Base-by-base conservation (phyloP, 176 grass and related monocot species). In the Tillandsia fasciculata region DNA sequence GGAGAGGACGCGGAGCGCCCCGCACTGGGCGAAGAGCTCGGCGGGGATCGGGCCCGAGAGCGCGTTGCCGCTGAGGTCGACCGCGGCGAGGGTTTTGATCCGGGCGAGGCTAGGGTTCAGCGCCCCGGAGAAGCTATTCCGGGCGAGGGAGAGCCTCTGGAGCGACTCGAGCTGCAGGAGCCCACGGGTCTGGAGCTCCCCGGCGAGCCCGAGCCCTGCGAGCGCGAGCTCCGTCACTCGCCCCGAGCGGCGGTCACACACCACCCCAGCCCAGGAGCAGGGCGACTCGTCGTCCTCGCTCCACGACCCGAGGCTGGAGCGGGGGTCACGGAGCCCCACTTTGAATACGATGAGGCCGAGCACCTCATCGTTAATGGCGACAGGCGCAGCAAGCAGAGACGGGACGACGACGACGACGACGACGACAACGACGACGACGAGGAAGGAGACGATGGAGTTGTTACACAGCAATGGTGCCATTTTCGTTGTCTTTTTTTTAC, bases 321-420 rank as follows among this genome's bases (percentile, higher is more conserved):
- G 49, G 9, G 84, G 93, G 79, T 92, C 86, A 28, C 64, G 61
- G 1, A 97, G 63, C 76, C 80, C 93, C 12, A 84, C 88, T 76
- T 97, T 97, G 86, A 97, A 97, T 50, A 92, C 93, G 18, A 97
- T 91, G 68, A 97, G 74, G 13, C 89, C 93, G 27, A 97, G 93
- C 48, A 92, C 93, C 61, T 97, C 93, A 79, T 92, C 89, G 82
- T 87, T 97, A 9, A 97, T 75, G 54, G 69, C 74, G 47, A 49
- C 28, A 1, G 26, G 68, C 64, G 66, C 77, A 29, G 42, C 22
- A 64, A 77, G 57, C 22, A 57, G 52, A 59, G 76, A 64, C 54
- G 92, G 79, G 0, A 87, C 53, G 11, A 76, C 68, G 26, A 79
- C 57, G 50, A 85, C 2, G n/a, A 59, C 0, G 72, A 24, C 24